Evolutionary conservation across 495 filamentous ascomycete genomes (phyloP), one percentile per base, ranked within the genome.

Genomic region (Talaromyces trachyspermus): DNA sequence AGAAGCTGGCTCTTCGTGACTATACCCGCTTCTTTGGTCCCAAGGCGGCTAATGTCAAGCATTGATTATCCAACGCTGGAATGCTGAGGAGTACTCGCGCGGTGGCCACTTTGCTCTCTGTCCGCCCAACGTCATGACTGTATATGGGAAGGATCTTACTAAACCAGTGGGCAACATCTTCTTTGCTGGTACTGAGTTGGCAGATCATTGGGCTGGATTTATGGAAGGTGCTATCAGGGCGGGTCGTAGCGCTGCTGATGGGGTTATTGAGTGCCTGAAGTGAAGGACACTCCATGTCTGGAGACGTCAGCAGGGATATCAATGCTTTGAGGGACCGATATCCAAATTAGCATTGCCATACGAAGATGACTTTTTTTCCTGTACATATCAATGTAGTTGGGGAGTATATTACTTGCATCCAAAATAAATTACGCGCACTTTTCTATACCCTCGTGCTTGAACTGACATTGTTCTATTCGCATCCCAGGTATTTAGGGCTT

Each of bases 211-310:
- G 57, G 56, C 54, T 45, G 61, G 61, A 12, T 64, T 60, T 41
- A 64, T 64, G 60, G 61, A 62, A 35, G 61, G 60, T 12, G 61
- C 61, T 27, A 52, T 64, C 11, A 48, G 54, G 5, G 55, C 57
- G 6, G 61, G 60, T 0, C 52, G 57, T 42, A 40, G 50, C 5
- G 59, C 43, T 33, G 61, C 60, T 3, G 27, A 45, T 10, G 56
- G 57, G 39, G 55, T 59, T 43, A n/a, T n/a, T n/a, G n/a, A n/a
- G n/a, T n/a, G n/a, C n/a, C n/a, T n/a, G n/a, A n/a, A n/a, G n/a
- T n/a, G n/a, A n/a, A n/a, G n/a, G n/a, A n/a, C n/a, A n/a, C n/a
- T n/a, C n/a, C n/a, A n/a, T n/a, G n/a, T n/a, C n/a, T n/a, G n/a
- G n/a, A n/a, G n/a, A n/a, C n/a, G n/a, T n/a, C n/a, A n/a, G n/a